A percentile compares a stretch with the other conserved stretches of the same genome.
phyloP scores from a whole-genome alignment of 345 rosid species.

The Sisymbrium altissimum region DNA sequence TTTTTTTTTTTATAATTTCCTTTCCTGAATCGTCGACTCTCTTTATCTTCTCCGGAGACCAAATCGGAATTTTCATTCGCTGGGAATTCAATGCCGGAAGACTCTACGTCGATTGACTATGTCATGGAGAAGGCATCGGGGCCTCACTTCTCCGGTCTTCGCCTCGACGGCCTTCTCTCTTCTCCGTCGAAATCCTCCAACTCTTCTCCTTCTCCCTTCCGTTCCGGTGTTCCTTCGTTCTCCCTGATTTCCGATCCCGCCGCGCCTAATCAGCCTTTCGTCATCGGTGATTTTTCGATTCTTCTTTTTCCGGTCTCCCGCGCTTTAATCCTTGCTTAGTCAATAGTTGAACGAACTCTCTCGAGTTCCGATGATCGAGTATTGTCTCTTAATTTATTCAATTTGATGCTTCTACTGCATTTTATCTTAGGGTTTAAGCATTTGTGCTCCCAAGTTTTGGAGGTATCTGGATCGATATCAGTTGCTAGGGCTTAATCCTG shows the following conservation, averaged over 20 bases:
- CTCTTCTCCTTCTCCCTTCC: constrained; percentile 40
- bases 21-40: neutral
- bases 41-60: constrained; percentile 8
- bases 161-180: constrained; percentile 65
- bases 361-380: neutral
- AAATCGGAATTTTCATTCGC: neutral
- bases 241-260: constrained; percentile 31
- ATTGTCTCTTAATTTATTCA: neutral
- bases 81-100: constrained; percentile 46
- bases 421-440: constrained; percentile 21
- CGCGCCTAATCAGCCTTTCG: constrained; percentile 68
- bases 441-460: neutral
- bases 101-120: constrained; percentile 58
- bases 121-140: constrained; percentile 98
- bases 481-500: constrained; percentile 9
- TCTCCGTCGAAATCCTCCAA: constrained; percentile 50
- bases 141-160: constrained; percentile 98
- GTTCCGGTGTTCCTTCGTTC: constrained; percentile 10
- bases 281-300: constrained; percentile 57
- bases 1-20: too few species aligned
- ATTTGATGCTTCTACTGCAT: neutral
- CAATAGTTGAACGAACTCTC: neutral
- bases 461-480: neutral
- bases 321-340: neutral
- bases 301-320: neutral